Evolutionary conservation across 176 grass and related monocot genomes (phyloP), one percentile per base, ranked within the genome.

Genomic region (Tillandsia leiboldiana): DNA sequence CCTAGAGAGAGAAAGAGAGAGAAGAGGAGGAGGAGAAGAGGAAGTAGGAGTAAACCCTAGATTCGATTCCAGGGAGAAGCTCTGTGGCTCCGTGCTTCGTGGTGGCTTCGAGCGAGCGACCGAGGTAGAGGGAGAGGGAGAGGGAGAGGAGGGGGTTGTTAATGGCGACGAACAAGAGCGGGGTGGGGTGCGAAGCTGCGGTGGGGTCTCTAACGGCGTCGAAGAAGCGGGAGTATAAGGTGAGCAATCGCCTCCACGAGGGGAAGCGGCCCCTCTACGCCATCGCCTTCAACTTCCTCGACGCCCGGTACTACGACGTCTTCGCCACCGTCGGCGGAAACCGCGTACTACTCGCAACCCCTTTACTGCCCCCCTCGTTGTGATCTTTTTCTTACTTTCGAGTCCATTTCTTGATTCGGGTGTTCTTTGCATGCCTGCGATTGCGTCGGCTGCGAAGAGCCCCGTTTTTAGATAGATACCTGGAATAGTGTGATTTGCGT

Each of bases 261-360:
- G 93, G 93, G 48, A 97, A 90, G 77, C 70, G 77, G 53, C 89
- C 89, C 48, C 79, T 92, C 69, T 97, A 97, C 56, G 89, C 86
- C 72, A 92, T 97, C 68, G 84, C 82, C 50, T 97, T 97, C 77
- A 97, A 97, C 73, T 97, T 97, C 86, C 59, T 92, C 63, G 89
- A 92, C 33, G 82, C 82, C 27, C 73, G 84, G 70, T 97, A 92
- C 73, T 92, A 90, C 54, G 86, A 97, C 67, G 74, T 97, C 68
- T 92, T 97, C 62, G 89, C 93, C 54, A 89, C 86, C 9, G 86
- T 84, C 50, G 82, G 84, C 48, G 82, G 86, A 26, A 90, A 89
- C 49, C 83, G 79, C n/a, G 89, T 97, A 72, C 54, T 18, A 20
- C 54, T 18, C 14, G 72, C 58, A 65, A 12, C 50, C n/a, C 66